These are phyloP conservation scores for Lactarius tabidus DNA, from an alignment of 768 basidiomycete species.

Conservation along the genomic window DNA sequence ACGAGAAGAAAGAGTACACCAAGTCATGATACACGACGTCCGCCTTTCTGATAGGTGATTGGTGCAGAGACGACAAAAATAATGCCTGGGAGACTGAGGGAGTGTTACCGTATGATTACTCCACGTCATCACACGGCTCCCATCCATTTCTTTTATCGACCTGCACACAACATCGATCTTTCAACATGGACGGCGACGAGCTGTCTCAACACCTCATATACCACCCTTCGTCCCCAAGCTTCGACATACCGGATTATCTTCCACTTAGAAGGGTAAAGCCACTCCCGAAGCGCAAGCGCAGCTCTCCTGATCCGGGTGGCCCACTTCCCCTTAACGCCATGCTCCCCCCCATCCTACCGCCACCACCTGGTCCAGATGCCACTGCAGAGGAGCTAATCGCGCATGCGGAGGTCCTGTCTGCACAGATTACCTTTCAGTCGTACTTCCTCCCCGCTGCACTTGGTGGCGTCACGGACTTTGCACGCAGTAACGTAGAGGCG, in stretches of 20 bases:
- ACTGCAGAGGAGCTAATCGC: slow-evolving; percentile 56
- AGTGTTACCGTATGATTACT: slow-evolving; percentile 4
- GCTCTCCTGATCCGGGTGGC: slow-evolving; percentile 30
- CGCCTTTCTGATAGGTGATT: not conserved
- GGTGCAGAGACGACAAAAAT: not conserved
- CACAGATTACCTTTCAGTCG: slow-evolving; percentile 57
- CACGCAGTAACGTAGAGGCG: slow-evolving; percentile 27
- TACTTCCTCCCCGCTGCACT: slow-evolving; percentile 56
- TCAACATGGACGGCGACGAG: slow-evolving; percentile 17
- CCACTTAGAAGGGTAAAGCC: slow-evolving; percentile 67
- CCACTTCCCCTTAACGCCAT: slow-evolving; percentile 15
- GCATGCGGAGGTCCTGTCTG: slow-evolving; percentile 53
- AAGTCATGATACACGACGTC: not conserved
- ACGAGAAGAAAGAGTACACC: not conserved
- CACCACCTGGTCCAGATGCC: slow-evolving; percentile 40
- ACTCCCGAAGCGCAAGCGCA: slow-evolving; percentile 70
- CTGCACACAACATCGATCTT: slow-evolving; percentile 1
- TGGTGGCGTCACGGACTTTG: slow-evolving; percentile 44
- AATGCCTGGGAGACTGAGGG: slow-evolving; percentile 14
- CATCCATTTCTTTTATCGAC: slow-evolving; percentile 3
- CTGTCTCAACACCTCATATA: slow-evolving; percentile 16
- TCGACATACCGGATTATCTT: slow-evolving; percentile 63
- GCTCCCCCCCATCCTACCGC: slow-evolving; percentile 31
- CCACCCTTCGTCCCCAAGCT: slow-evolving; percentile 28
- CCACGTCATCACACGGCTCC: slow-evolving; percentile 17